A percentile compares a stretch with the other conserved stretches of the same genome.
Evolutionary conservation across 768 basidiomycete genomes (phyloP).

Genomic region (Coprinopsis cinerea): DNA sequence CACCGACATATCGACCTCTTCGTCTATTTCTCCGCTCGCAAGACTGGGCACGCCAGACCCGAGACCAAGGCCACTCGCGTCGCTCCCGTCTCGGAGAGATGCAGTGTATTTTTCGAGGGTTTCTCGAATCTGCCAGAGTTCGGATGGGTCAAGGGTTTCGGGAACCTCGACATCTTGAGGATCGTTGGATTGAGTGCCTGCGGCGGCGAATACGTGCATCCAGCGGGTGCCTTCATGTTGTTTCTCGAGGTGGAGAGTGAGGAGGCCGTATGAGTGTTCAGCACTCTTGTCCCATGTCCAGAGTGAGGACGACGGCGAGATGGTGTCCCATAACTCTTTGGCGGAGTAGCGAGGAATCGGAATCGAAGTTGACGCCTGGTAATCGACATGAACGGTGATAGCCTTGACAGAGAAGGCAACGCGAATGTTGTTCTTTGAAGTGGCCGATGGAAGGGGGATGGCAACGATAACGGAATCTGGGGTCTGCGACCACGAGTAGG

Average conservation of each 20-base stretch:
- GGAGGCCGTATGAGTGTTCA: conserved; percentile 56
- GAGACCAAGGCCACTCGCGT: conserved; percentile 55
- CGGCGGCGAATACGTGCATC: conserved; percentile 74
- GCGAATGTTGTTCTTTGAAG: conserved; percentile 55
- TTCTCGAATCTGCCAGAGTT: conserved; percentile 74
- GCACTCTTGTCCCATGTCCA: conserved; percentile 92
- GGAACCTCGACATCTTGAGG: conserved; percentile 58
- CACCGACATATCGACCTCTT: conserved; percentile 74
- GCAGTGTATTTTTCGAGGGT: conserved; percentile 82
- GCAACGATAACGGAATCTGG: conserved; percentile 77
- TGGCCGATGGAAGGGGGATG: conserved; percentile 74
- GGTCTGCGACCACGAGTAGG: conserved; percentile 93
- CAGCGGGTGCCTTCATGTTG: conserved; percentile 77
- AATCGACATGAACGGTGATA: conserved; percentile 57
- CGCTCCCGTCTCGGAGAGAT: conserved; percentile 51
- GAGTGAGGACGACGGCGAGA: conserved; percentile 72
- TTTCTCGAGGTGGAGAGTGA: conserved; percentile 87
- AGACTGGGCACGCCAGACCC: conserved; percentile 74
- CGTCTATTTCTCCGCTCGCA: conserved; percentile 84
- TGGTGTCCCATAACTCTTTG: conserved; percentile 71
- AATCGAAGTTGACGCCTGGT: conserved; percentile 19
- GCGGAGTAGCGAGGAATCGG: conserved; percentile 53
- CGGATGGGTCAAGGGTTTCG: conserved; percentile 84
- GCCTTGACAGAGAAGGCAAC: conserved; percentile 60
- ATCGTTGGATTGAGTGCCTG: conserved; percentile 26